Evolutionary conservation across 257 asterid genomes (phyloP).

Genomic region (Anisodus acutangulus): DNA sequence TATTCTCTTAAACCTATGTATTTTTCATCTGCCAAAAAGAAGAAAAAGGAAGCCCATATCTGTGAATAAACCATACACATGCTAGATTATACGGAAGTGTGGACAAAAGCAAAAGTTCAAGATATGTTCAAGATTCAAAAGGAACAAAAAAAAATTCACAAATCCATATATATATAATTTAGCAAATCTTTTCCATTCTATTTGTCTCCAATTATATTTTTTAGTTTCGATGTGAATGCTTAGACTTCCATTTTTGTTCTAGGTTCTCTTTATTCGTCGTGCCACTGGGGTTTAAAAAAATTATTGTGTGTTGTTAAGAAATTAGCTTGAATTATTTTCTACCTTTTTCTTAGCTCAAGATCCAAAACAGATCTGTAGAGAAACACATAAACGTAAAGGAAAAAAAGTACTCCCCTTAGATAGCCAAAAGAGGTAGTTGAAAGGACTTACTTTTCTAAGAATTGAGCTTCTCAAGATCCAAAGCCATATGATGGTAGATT

Average conservation of each 20-base stretch:
- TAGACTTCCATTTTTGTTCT: background rate
- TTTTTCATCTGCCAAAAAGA: constrained; percentile 22
- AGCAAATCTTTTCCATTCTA: too few relatives aligned
- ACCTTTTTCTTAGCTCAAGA: background rate
- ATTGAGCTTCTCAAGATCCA: background rate
- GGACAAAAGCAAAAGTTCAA: background rate
- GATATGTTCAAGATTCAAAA: background rate
- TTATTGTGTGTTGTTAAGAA: background rate
- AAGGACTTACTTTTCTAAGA: background rate
- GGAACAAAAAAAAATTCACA: background rate
- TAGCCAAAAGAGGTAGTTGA: background rate
- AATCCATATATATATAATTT: background rate
- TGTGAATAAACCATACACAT: constrained; percentile 23
- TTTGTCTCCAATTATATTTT: background rate
- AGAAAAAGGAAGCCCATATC: background rate
- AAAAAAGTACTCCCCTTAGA: background rate
- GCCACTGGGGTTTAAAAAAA: background rate
- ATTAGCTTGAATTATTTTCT: background rate
- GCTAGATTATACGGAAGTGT: constrained; percentile 28
- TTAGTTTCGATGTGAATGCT: background rate
- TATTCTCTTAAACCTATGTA: background rate
- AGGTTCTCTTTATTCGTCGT: background rate
- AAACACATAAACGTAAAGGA: background rate
- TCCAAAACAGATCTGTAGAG: background rate
- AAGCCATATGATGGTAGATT: background rate